phyloP scores from a whole-genome alignment of 1,139 yeast species.

The Scheffersomyces illinoinensis region DNA sequence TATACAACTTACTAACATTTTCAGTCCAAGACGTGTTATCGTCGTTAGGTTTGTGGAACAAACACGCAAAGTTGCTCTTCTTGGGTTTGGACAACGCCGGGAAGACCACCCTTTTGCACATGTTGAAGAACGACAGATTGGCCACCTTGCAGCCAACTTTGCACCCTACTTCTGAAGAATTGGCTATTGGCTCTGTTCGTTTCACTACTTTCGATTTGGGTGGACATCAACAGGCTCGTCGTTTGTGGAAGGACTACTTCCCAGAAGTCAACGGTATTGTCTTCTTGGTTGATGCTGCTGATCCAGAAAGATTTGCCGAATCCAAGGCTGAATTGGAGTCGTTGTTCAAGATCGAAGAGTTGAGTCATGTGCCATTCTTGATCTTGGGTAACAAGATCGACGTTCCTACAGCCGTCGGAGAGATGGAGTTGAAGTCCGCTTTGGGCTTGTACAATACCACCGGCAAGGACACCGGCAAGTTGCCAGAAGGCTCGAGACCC shows the following conservation, averaged over 20 bases:
- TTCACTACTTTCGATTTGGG: slow-evolving; percentile 98
- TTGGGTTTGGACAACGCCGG: slow-evolving; percentile 98
- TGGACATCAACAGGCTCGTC: slow-evolving; percentile 98
- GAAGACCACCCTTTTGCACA: slow-evolving; percentile 92
- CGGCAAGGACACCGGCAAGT: slow-evolving; percentile 75
- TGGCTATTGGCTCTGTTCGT: slow-evolving; percentile 93
- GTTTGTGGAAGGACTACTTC: slow-evolving; percentile 98
- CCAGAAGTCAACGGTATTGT: slow-evolving; percentile 99
- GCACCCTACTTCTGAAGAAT: slow-evolving; percentile 98
- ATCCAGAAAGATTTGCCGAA: slow-evolving; percentile 92
- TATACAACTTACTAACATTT: neutral
- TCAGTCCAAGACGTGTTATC: slow-evolving; percentile 88
- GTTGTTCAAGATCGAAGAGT: slow-evolving; percentile 87
- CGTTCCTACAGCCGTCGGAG: slow-evolving; percentile 90
- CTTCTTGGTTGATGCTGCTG: slow-evolving; percentile 95
- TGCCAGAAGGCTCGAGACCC: slow-evolving; percentile 81
- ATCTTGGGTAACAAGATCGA: slow-evolving; percentile 96
- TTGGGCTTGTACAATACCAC: slow-evolving; percentile 80
- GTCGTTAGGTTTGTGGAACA: slow-evolving; percentile 94
- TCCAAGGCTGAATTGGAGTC: slow-evolving; percentile 94
- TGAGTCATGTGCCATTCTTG: slow-evolving; percentile 85
- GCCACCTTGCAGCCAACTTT: slow-evolving; percentile 97
- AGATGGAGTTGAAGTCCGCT: slow-evolving; percentile 89
- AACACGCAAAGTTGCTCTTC: slow-evolving; percentile 94
- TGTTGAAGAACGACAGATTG: slow-evolving; percentile 95